These are phyloP conservation scores for Pythium chondricola DNA, from an alignment of 352 stramenopile species.

Conservation along the genomic window DNA sequence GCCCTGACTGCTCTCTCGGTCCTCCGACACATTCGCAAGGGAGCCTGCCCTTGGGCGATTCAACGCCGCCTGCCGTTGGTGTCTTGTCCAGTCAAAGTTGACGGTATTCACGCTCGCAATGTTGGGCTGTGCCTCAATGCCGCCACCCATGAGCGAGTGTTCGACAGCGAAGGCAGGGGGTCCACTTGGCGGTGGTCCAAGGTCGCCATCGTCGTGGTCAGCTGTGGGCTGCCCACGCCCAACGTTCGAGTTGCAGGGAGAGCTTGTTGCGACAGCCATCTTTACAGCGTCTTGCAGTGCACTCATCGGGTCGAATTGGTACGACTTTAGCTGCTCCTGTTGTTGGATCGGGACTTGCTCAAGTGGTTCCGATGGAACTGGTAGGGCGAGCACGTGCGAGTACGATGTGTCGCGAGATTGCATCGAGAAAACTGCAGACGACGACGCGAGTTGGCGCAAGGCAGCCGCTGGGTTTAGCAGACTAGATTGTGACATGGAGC, in stretches of 20 bases:
- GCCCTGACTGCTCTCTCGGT: too few relatives aligned
- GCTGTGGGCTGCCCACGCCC: conserved; percentile 8
- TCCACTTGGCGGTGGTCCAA: conserved; percentile 52
- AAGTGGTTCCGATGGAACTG: conserved; percentile 5
- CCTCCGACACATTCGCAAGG: conserved; percentile 21
- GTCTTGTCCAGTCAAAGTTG: conserved; percentile 77
- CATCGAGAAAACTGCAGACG: conserved; percentile 35
- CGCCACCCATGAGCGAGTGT: conserved; percentile 79
- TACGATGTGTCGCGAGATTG: conserved; percentile 10
- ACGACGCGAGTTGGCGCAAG: conserved; percentile 52
- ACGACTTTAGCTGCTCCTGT: conserved; percentile 6
- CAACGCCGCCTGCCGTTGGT: conserved; percentile 23
- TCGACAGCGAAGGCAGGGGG: conserved; percentile 58
- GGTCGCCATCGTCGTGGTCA: conserved; percentile 24
- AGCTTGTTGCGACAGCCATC: conserved; percentile 12
- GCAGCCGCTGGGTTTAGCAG: conserved; percentile 23
- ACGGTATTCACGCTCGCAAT: conserved; percentile 71
- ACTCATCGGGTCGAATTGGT: conserved; percentile 54
- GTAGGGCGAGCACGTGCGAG: conserved; percentile 3
- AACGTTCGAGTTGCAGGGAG: conserved; percentile 2
- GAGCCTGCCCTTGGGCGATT: conserved; percentile 34
- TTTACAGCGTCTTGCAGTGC: conserved; percentile 44
- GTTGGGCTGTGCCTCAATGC: conserved; percentile 68
- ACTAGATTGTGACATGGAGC: conserved; percentile 1
- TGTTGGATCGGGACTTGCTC: background rate